Conservation (phyloP, 129 eudicot species). For the Artemisia tridentata region DNA sequence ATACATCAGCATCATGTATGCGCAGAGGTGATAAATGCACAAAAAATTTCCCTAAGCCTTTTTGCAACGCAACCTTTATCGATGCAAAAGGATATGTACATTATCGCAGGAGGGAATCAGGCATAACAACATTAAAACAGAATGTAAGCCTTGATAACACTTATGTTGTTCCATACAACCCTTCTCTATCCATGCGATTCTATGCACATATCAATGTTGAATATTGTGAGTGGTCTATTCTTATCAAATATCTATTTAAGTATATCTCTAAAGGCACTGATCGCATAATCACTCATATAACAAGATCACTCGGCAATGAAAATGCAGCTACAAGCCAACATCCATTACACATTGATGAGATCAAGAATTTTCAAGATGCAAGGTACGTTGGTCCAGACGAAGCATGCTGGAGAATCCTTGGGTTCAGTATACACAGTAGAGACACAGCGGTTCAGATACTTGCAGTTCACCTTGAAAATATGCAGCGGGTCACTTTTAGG, state of each 20-base stretch:
- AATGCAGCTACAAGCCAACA: not conserved
- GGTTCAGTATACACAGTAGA: not conserved
- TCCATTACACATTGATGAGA: not conserved
- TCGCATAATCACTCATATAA: too few relatives aligned
- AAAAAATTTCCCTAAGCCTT: not conserved
- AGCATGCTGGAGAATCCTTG: not conserved
- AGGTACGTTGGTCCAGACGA: not conserved
- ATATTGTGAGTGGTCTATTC: not conserved
- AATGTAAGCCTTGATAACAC: not conserved
- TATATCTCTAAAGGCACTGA: not conserved
- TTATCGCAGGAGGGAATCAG: not conserved
- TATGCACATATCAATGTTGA: slow-evolving; percentile 5
- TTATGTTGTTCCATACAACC: not conserved
- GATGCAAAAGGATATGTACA: slow-evolving; percentile 1
- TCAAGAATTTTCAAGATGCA: not conserved
- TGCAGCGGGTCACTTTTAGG: not conserved
- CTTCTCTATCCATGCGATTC: not conserved
- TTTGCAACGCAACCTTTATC: not conserved
- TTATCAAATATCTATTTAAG: not conserved
- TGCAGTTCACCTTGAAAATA: slow-evolving; percentile 11
- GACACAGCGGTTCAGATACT: slow-evolving; percentile 7
- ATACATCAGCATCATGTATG: slow-evolving; percentile 12
- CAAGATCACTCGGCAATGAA: not conserved
- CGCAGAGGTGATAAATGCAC: not conserved
- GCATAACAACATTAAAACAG: not conserved